phyloP scores from a whole-genome alignment of 2,329 filamentous ascomycete species.

The Penicillium digitatum region DNA sequence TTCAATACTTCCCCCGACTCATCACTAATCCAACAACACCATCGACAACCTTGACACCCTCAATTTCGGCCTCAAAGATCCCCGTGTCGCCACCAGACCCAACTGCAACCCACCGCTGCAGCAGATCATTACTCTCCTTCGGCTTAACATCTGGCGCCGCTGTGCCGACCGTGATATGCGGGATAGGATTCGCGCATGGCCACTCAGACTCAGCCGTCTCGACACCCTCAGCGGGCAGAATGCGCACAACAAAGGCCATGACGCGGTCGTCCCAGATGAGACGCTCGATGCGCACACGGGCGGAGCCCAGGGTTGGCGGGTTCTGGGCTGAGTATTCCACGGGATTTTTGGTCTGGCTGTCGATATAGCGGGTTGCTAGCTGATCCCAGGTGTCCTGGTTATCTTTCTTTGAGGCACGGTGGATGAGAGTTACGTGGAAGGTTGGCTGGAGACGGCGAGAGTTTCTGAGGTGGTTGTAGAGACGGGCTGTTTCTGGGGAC shows the following conservation, averaged over 20 bases:
- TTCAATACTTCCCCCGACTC: constrained; percentile 24
- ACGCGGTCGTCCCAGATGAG: constrained; percentile 80
- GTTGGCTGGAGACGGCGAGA: constrained; percentile 71
- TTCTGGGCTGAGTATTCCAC: constrained; percentile 20
- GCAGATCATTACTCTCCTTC: constrained; percentile 84
- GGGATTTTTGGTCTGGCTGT: constrained; percentile 29
- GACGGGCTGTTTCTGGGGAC: constrained; percentile 53
- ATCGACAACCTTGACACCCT: constrained; percentile 53
- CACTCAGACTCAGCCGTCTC: constrained; percentile 49
- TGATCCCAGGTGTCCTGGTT: constrained; percentile 70
- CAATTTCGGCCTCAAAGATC: constrained; percentile 53
- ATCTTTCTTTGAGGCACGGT: constrained; percentile 61
- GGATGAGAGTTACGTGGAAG: constrained; percentile 94
- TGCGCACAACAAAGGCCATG: constrained; percentile 85
- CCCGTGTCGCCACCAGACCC: constrained; percentile 51
- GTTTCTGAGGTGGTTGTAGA: constrained; percentile 73
- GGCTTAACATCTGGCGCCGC: constrained; percentile 72
- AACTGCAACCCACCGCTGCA: constrained; percentile 68
- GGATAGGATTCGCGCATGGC: constrained; percentile 70
- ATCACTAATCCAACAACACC: constrained; percentile 53
- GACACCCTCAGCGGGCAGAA: constrained; percentile 42
- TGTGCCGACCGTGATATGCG: constrained; percentile 90
- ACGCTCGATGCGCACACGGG: constrained; percentile 55
- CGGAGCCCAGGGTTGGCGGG: constrained; percentile 34
- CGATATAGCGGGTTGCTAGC: constrained; percentile 60